phyloP scores from a whole-genome alignment of 768 basidiomycete species.

The Trametes meyenii region DNA sequence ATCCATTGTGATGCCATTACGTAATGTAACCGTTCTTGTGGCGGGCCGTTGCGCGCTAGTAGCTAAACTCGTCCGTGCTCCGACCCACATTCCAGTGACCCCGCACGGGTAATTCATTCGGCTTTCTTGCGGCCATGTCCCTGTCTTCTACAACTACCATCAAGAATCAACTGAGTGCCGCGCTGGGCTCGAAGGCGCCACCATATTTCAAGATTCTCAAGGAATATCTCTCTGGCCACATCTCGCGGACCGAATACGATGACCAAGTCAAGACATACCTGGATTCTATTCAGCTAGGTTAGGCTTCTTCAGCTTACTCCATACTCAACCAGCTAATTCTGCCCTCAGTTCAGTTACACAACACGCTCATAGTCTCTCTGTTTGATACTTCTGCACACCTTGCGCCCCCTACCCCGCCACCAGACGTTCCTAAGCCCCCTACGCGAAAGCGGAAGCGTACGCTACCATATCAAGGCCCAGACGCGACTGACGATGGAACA shows the following conservation, averaged over 20 bases:
- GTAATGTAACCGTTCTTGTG: not conserved
- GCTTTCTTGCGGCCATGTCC: constrained; percentile 52
- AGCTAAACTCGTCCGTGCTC: not conserved
- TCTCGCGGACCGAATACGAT: constrained; percentile 78
- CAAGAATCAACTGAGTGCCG: constrained; percentile 64
- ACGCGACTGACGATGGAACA: constrained; percentile 52
- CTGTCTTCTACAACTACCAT: constrained; percentile 74
- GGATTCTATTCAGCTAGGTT: constrained; percentile 15
- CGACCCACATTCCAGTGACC: not conserved
- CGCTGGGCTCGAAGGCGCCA: constrained; percentile 61
- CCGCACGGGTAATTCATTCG: not conserved
- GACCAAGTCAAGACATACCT: constrained; percentile 64
- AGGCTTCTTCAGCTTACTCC: not conserved
- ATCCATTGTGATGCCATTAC: not conserved
- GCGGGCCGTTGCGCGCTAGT: not conserved
- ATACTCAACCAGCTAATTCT: not conserved
- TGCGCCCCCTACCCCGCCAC: constrained; percentile 66
- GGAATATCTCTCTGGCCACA: constrained; percentile 65
- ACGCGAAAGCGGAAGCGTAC: constrained; percentile 69
- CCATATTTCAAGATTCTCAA: constrained; percentile 67
- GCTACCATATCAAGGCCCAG: constrained; percentile 72
- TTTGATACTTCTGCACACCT: constrained; percentile 79
- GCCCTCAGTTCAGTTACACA: constrained; percentile 73
- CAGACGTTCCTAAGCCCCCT: constrained; percentile 61
- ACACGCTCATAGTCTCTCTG: constrained; percentile 80